Evolutionary conservation across 495 filamentous ascomycete species (phyloP).

Genomic region (Neurospora sublineolata): DNA sequence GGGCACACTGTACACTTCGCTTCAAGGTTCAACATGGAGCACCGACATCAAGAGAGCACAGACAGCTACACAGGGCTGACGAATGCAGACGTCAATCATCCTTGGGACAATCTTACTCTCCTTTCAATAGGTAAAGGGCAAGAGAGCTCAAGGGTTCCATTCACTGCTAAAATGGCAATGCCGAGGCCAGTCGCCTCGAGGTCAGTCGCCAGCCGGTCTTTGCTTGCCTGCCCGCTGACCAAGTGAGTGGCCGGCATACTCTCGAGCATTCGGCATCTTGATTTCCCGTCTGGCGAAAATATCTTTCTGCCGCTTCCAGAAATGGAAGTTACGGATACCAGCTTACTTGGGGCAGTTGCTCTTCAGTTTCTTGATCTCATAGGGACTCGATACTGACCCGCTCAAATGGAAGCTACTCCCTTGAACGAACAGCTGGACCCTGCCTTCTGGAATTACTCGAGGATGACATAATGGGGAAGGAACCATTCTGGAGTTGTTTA

Average conservation of each 20-base stretch:
- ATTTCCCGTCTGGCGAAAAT: background rate
- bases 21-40: background rate
- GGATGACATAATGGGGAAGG: background rate
- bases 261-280: background rate
- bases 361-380: background rate
- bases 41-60: background rate
- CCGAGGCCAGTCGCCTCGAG: background rate
- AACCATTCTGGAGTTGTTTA: background rate
- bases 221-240: background rate
- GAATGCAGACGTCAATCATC: background rate
- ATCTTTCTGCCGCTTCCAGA: background rate
- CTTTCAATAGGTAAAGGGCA: background rate
- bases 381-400: background rate
- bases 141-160: background rate
- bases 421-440: background rate
- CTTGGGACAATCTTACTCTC: background rate
- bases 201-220: background rate
- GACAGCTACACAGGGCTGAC: background rate
- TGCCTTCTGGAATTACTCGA: background rate
- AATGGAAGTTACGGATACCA: background rate
- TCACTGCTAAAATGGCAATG: background rate
- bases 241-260: background rate
- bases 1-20: background rate
- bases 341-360: background rate
- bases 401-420: background rate